Evolutionary conservation across 306 rosid genomes (phyloP).

Genomic region (Rosa multiflora): DNA sequence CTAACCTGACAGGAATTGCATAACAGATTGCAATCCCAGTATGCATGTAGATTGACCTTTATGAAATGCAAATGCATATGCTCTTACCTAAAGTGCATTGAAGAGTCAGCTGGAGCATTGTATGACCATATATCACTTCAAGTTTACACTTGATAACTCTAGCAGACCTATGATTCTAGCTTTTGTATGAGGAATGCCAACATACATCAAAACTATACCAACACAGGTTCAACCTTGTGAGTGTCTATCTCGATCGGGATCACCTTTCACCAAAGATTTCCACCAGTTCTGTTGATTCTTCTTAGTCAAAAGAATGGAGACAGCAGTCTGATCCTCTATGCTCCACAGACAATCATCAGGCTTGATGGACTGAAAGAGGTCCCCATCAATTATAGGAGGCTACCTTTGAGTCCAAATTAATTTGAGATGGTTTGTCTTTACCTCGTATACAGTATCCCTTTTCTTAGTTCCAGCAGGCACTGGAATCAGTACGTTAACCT

Average conservation of each 20-base stretch:
- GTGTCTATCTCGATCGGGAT: conserved; percentile 56
- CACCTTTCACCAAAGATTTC: conserved; percentile 73
- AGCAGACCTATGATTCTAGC: no score
- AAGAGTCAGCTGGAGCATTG: no score
- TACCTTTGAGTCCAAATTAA: conserved; percentile 67
- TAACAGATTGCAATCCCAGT: no score
- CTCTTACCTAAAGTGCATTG: no score
- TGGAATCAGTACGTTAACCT: conserved; percentile 47
- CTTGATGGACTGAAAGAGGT: conserved; percentile 45
- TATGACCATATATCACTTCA: no score
- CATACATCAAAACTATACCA: no score
- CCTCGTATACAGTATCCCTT: conserved; percentile 35
- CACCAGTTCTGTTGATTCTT: conserved; percentile 81
- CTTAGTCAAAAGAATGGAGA: conserved; percentile 70
- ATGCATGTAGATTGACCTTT: no score
- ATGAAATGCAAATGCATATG: no score
- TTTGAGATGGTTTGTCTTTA: conserved; percentile 26
- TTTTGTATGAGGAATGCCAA: no score
- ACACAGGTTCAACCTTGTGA: conserved; percentile 34
- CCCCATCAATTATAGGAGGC: conserved; percentile 63
- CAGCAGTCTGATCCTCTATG: conserved; percentile 50
- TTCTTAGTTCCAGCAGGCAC: conserved; percentile 46
- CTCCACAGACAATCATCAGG: conserved; percentile 75
- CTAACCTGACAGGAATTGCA: no score
- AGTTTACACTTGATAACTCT: no score